Evolutionary conservation across 129 eudicot species (phyloP).

Genomic region (Helianthus tuberosus): DNA sequence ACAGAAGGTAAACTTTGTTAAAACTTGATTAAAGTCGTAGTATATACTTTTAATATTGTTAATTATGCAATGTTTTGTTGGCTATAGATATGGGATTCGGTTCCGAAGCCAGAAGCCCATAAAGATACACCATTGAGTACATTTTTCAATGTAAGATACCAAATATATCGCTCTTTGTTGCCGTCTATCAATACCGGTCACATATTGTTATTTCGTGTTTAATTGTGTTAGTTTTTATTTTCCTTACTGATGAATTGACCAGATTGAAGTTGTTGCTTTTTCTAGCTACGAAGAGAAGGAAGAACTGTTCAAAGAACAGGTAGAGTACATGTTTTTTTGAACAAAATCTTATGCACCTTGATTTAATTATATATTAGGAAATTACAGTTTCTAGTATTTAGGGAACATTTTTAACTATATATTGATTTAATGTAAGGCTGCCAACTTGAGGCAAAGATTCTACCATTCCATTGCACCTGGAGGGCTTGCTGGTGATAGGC

Average conservation of each 20-base stretch:
- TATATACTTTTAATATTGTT: not conserved
- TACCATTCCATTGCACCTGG: conserved; percentile 63
- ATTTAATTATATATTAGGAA: not conserved
- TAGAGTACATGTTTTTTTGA: conserved; percentile 8
- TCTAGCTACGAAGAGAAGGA: conserved; percentile 95
- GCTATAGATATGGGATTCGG: conserved; percentile 86
- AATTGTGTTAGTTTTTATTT: not conserved
- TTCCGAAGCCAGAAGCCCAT: conserved; percentile 96
- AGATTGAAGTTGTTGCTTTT: conserved; percentile 95
- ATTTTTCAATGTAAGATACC: conserved; percentile 81
- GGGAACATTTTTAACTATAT: not conserved
- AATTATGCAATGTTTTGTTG: conserved; percentile 9
- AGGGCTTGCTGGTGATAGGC: conserved; percentile 82
- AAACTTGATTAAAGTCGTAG: conserved; percentile 7
- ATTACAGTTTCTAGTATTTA: not conserved
- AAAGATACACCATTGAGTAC: conserved; percentile 92
- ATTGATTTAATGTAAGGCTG: conserved; percentile 45
- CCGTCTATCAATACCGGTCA: not conserved
- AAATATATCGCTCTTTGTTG: not conserved
- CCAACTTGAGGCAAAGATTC: conserved; percentile 56
- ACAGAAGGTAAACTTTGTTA: conserved; percentile 8
- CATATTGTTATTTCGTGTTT: not conserved
- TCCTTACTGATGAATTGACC: conserved; percentile 29
- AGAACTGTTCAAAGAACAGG: conserved; percentile 93
- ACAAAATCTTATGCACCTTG: not conserved